phyloP scores from a whole-genome alignment of 75 land plant species.

The Gnetum montanum region DNA sequence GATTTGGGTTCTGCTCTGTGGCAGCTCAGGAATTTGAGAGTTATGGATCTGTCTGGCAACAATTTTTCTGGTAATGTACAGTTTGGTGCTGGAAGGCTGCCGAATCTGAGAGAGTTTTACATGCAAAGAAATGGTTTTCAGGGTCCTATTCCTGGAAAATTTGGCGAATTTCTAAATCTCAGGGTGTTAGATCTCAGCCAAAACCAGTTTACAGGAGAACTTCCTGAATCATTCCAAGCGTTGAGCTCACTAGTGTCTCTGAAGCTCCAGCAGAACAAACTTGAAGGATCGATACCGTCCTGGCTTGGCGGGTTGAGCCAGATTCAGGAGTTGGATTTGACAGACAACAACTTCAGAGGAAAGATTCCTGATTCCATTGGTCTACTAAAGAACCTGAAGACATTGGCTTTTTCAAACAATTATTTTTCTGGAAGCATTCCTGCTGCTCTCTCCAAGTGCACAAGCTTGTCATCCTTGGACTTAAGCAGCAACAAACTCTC shows the following conservation, averaged over 20 bases:
- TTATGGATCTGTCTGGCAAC: slow-evolving; percentile 61
- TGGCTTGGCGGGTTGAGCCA: slow-evolving; percentile 39
- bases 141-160: slow-evolving; percentile 44
- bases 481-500: slow-evolving; percentile 36
- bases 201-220: slow-evolving; percentile 42
- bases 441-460: slow-evolving; percentile 16
- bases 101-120: slow-evolving; percentile 43
- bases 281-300: slow-evolving; percentile 38
- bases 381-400: slow-evolving; percentile 17
- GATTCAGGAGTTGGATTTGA: slow-evolving; percentile 41
- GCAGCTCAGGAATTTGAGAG: slow-evolving; percentile 26
- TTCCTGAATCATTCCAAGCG: slow-evolving; percentile 38
- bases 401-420: slow-evolving; percentile 37
- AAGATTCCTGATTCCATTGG: slow-evolving; percentile 38
- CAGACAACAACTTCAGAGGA: slow-evolving; percentile 38
- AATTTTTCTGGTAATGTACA: slow-evolving; percentile 45
- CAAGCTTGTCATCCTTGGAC: slow-evolving; percentile 24
- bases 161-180: slow-evolving; percentile 46
- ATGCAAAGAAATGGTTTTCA: slow-evolving; percentile 45
- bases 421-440: slow-evolving; percentile 37
- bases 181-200: slow-evolving; percentile 41
- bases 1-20: slow-evolving; percentile 44
- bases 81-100: slow-evolving; percentile 24
- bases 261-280: slow-evolving; percentile 26
- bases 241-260: slow-evolving; percentile 27